Evolutionary conservation across 1,284 basidiomycete genomes (phyloP).

Genomic region (Trametes sp.): DNA sequence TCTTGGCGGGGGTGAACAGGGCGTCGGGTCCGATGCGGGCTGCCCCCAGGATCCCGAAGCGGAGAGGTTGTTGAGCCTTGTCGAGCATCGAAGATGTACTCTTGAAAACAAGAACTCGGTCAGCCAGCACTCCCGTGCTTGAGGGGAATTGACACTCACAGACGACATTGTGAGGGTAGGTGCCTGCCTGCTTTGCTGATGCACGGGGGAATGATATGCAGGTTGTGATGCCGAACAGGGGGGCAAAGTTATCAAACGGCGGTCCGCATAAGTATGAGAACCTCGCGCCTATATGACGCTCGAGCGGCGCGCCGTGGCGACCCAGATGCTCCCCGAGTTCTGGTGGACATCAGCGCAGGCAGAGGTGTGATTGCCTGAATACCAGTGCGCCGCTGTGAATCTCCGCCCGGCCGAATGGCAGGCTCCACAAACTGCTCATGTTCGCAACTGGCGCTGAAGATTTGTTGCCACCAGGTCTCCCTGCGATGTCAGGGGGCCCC

Average conservation of each 20-base stretch:
- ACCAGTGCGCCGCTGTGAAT: background rate
- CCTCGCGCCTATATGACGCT: background rate
- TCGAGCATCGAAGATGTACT: too few relatives aligned
- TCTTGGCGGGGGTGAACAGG: constrained; percentile 61
- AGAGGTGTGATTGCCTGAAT: background rate
- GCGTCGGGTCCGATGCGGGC: constrained; percentile 68
- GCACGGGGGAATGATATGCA: too few relatives aligned
- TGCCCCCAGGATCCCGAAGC: constrained; percentile 70
- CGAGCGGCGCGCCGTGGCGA: background rate
- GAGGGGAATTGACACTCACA: background rate
- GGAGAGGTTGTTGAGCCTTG: constrained; percentile 40
- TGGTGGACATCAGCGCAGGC: background rate
- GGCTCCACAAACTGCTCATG: too few relatives aligned
- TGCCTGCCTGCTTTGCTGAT: too few relatives aligned
- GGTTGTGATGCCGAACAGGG: too few relatives aligned
- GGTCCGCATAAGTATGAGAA: background rate
- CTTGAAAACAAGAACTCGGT: too few relatives aligned
- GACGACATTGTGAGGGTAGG: background rate
- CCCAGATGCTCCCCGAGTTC: background rate
- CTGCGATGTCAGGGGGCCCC: too few relatives aligned
- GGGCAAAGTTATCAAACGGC: background rate
- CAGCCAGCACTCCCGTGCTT: background rate
- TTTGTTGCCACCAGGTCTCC: too few relatives aligned
- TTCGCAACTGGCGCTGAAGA: too few relatives aligned
- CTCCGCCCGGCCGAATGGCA: too few relatives aligned